These are phyloP conservation scores for Penicillium bovifimosum DNA, from an alignment of 495 filamentous ascomycete species.

Conservation along the genomic window DNA sequence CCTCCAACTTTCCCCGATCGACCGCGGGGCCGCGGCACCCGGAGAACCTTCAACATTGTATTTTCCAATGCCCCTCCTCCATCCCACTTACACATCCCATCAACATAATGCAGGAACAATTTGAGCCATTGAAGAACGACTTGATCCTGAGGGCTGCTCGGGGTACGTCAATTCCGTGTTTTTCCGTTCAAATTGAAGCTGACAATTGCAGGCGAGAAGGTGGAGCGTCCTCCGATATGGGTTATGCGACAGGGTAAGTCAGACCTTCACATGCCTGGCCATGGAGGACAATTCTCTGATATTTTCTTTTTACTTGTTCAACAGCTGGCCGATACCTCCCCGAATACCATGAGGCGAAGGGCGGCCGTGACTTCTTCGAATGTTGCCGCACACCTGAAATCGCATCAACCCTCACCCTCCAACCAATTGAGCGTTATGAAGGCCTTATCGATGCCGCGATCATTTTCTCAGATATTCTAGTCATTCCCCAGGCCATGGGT, in stretches of 20 bases:
- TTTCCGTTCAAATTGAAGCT: conserved; percentile 4
- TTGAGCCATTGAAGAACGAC: conserved; percentile 84
- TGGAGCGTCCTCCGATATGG: conserved; percentile 92
- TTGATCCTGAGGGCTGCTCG: conserved; percentile 80
- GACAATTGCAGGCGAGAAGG: conserved; percentile 65
- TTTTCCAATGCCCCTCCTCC: conserved; percentile 25
- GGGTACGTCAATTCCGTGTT: conserved; percentile 49
- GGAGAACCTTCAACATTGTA: conserved; percentile 10
- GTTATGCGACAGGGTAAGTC: conserved; percentile 92
- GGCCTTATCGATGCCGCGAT: conserved; percentile 94
- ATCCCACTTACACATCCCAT: conserved; percentile 17
- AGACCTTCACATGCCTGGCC: background rate
- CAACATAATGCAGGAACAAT: conserved; percentile 55
- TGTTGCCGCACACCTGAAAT: conserved; percentile 92
- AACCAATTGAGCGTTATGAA: conserved; percentile 85
- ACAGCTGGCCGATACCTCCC: conserved; percentile 93
- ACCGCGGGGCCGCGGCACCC: conserved; percentile 13
- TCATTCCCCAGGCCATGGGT: conserved; percentile 95
- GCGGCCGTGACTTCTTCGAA: conserved; percentile 84
- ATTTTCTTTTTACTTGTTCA: background rate
- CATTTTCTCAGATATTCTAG: conserved; percentile 97
- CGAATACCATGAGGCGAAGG: conserved; percentile 95
- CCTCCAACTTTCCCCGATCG: conserved; percentile 9
- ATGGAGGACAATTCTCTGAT: conserved; percentile 3
- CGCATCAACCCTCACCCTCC: conserved; percentile 83